Evolutionary conservation across 208 protist genomes (phyloP), one percentile per base, ranked within the genome.

Genomic region (Angomonas deanei): DNA sequence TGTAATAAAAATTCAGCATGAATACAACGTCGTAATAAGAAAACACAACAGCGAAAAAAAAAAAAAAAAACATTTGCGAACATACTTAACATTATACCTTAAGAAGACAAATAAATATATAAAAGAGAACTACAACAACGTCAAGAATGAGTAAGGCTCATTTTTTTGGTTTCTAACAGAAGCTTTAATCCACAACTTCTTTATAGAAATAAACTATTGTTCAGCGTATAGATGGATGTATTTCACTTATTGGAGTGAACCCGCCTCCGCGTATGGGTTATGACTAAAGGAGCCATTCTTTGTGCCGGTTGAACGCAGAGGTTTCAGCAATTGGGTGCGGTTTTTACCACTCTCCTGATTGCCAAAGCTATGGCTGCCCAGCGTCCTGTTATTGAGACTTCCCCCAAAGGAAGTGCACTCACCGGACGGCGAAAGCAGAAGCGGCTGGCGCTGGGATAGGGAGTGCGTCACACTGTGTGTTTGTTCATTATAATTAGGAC

Each of bases 241-340:
- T n/a, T n/a, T 53, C 8, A 15, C 11, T 24, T 26, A 53, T 53
- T 53, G 47, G 8, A 80, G 64, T 4, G 81, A 86, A 24, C 70
- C 74, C 2, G 81, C 70, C 32, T 80, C 85, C n/a, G 72, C 78
- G 70, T 92, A 92, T 1, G 85, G 85, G 59, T 92, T 92, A 60
- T 92, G 80, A 13, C 59, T 68, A 56, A 81, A 85, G 19, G 74
- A 84, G 15, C 67, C 64, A 3, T 60, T 34, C 10, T 66, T 64
- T 8, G 64, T 31, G 42, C 39, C n/a, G 42, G 66, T 50, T 52
- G 60, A 52, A 27, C n/a, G 2, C 5, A 38, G 6, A 13, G 30
- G 19, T 1, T 24, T 11, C 24, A 60, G 48, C 1, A 64, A 46
- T 6, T 27, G 39, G 23, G 8, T 32, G 63, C 24, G 33, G 15